These are phyloP conservation scores for Mucor plumbeus DNA, from an alignment of 371 early-diverging fungal genomes.

Conservation along the genomic window DNA sequence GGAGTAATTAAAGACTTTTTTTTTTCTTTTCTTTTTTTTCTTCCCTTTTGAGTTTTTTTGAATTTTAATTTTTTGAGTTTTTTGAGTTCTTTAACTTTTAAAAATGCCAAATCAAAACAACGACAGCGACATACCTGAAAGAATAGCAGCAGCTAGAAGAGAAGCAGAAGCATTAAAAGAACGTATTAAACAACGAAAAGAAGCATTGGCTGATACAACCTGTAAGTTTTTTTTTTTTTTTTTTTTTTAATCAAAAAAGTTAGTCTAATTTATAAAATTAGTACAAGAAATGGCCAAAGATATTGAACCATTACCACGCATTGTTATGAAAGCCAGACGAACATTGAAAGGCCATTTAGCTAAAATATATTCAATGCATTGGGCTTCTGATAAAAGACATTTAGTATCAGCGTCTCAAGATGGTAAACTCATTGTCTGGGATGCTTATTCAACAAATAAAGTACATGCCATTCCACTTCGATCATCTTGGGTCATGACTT, in stretches of 20 bases:
- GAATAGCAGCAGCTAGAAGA: slow-evolving; percentile 88
- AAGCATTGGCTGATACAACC: slow-evolving; percentile 92
- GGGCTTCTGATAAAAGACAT: slow-evolving; percentile 94
- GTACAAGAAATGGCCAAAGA: slow-evolving; percentile 41
- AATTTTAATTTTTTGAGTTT: not conserved
- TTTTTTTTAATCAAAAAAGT: slow-evolving; percentile 83
- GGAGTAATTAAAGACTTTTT: not conserved
- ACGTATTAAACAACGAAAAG: slow-evolving; percentile 89
- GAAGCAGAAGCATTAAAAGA: slow-evolving; percentile 97
- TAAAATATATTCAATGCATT: slow-evolving; percentile 99
- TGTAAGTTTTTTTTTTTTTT: slow-evolving; percentile 55
- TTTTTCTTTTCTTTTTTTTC: not conserved
- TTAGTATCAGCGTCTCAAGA: slow-evolving; percentile 98
- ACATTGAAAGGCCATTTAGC: slow-evolving; percentile 98
- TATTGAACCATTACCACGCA: slow-evolving; percentile 65
- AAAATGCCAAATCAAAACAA: not conserved
- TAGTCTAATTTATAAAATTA: slow-evolving; percentile 38
- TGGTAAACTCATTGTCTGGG: slow-evolving; percentile 99
- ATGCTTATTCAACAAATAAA: slow-evolving; percentile 97
- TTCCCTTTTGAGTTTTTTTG: not conserved
- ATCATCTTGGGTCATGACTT: slow-evolving; percentile 99
- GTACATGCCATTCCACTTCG: slow-evolving; percentile 96
- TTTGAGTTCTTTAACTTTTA: not conserved
- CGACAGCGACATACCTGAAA: slow-evolving; percentile 51
- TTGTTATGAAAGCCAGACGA: slow-evolving; percentile 66